Evolutionary conservation across 78 protist genomes (phyloP), one percentile per base, ranked within the genome.

Genomic region (Speleostelium caveatum): DNA sequence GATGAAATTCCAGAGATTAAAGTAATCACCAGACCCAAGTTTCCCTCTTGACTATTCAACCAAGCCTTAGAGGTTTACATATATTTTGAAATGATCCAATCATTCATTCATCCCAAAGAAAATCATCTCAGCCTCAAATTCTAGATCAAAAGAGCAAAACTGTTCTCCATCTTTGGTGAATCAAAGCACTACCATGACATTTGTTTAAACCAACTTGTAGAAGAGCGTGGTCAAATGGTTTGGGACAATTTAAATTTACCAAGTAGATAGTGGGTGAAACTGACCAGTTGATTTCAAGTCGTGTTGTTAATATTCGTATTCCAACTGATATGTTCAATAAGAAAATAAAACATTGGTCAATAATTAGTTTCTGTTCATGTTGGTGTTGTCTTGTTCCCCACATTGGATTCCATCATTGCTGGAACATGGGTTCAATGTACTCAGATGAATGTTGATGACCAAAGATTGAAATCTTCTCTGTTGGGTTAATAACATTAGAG

Each of bases 361-460:
- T 16, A 83, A 33, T 17, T 36, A 12, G 8, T 26, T 24, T 39
- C 59, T n/a, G 91, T 77, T 28, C 91, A 83, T 41, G 67, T 83
- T 59, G 91, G 91, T 60, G 71, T 83, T 33, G 60, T 83, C 38
- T 7, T 69, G 2, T 42, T 56, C 21, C 80, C 91, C 53, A 83
- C 91, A 17, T 67, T n/a, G 41, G 6, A 24, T n/a, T 68, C 91
- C 0, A 62, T 83, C 61, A 63, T 59, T 45, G 73, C 79, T 21
- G 51, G 63, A 42, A 58, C 78, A 28, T 83, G 91, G 91, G 72
- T 83, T 4, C 91, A 83, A 60, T 71, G 71, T 32, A 69, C 91
- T 6, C 51, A 61, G 22, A 14, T 83, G n/a, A 26, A 49, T 39
- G 17, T 83, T 39, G 79, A 73, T 71, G 91, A 10, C 38, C 12